These are phyloP conservation scores for Melampsora larici-populina DNA, from an alignment of 1,284 basidiomycete species.

Conservation along the genomic window DNA sequence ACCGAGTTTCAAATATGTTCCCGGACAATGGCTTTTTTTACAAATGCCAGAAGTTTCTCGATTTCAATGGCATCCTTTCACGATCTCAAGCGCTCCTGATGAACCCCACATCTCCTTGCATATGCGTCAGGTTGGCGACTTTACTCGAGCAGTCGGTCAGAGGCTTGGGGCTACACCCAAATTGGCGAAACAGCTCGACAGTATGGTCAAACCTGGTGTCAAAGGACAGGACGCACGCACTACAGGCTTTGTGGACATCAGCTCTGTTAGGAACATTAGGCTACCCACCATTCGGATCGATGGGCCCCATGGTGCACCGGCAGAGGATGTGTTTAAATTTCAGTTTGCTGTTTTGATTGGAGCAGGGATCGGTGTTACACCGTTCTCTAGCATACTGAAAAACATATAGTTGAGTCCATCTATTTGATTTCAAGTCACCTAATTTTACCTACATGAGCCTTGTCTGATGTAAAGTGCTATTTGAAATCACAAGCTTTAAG, in stretches of 20 bases:
- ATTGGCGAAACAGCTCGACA: constrained; percentile 69
- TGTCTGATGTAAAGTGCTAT: background rate
- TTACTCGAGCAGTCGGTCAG: constrained; percentile 72
- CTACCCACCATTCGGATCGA: constrained; percentile 76
- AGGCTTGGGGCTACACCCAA: constrained; percentile 74
- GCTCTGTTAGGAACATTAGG: constrained; percentile 52
- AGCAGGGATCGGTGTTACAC: constrained; percentile 79
- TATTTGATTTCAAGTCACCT: background rate
- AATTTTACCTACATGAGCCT: constrained; percentile 8
- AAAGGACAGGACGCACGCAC: constrained; percentile 60
- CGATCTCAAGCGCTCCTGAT: constrained; percentile 85
- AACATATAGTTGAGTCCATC: constrained; percentile 67
- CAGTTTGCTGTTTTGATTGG: constrained; percentile 82
- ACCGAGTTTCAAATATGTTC: constrained; percentile 79
- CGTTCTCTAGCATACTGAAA: constrained; percentile 84
- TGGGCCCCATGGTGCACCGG: constrained; percentile 77
- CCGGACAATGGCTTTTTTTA: constrained; percentile 85
- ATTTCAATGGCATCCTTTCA: constrained; percentile 82
- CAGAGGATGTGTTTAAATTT: constrained; percentile 79
- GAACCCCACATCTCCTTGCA: constrained; percentile 84
- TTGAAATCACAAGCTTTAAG: constrained; percentile 60
- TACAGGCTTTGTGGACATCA: constrained; percentile 73
- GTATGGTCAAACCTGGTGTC: constrained; percentile 67
- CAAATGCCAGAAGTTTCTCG: constrained; percentile 75
- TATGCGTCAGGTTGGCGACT: constrained; percentile 86